Evolutionary conservation across 2,329 filamentous ascomycete genomes (phyloP).

Genomic region (Calonectria pauciramosa): DNA sequence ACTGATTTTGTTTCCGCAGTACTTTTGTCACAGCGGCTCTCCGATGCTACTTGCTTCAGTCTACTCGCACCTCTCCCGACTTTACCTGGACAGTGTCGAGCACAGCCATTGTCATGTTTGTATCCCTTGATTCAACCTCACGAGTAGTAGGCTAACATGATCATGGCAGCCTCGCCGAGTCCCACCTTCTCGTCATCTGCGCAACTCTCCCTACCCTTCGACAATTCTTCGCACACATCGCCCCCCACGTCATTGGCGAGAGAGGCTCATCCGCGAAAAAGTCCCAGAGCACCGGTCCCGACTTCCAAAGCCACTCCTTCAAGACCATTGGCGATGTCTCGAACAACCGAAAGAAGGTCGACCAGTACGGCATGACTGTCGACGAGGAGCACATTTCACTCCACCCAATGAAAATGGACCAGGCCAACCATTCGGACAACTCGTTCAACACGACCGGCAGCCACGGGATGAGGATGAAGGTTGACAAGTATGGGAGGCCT

Average conservation of each 20-base stretch:
- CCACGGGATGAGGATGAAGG: not conserved
- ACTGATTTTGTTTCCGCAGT: conserved; percentile 2
- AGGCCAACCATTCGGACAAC: not conserved
- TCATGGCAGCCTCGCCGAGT: conserved; percentile 26
- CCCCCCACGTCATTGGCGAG: conserved; percentile 23
- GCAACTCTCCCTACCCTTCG: conserved; percentile 30
- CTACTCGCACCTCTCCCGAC: conserved; percentile 3
- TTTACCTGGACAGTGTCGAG: conserved; percentile 33
- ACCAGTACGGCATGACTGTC: not conserved
- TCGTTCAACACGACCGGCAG: not conserved
- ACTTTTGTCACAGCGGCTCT: conserved; percentile 33
- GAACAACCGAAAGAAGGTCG: not conserved
- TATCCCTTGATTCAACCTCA: not conserved
- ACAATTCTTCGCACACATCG: conserved; percentile 32
- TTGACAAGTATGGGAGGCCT: not conserved
- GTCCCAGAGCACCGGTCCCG: not conserved
- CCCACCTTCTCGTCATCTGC: conserved; percentile 36
- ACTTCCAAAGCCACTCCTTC: not conserved
- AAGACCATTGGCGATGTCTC: not conserved
- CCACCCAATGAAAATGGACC: not conserved
- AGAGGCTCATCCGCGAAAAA: not conserved
- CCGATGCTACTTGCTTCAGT: conserved; percentile 29
- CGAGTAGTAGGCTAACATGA: not conserved
- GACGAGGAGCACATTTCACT: not conserved
- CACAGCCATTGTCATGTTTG: not conserved